Base-by-base conservation (phyloP, 2,329 filamentous ascomycete genomes). In the Penicillium nordicum region DNA sequence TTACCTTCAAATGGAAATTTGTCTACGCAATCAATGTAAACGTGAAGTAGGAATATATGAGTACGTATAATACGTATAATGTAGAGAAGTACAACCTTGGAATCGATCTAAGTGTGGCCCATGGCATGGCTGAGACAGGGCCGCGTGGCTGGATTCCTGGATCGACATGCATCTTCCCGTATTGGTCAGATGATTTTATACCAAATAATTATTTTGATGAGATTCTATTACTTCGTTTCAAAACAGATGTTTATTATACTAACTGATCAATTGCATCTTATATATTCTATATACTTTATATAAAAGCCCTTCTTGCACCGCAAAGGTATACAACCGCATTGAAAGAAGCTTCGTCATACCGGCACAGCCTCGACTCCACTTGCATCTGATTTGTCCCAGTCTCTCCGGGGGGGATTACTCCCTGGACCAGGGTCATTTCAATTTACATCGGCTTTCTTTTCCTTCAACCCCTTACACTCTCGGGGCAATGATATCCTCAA, bases 291-390 rank as follows among this genome's bases (percentile, higher is more conserved):
- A 7, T 12, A 25, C 12, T 1, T 5, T 12, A 9, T 21, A 25
- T 6, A n/a, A 6, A 25, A 8, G 27, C 21, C 21, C 44, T 8
- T 29, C 29, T 2, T 18, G 12, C 43, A 1, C 10, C 18, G 0
- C 18, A 23, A 3, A 21, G 27, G 1, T 16, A 30, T 16, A 45
- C 9, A 18, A 21, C 10, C 18, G 29, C 27, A 41, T 18, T 18
- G 18, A 45, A 51, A 51, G 49, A 51, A 51, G 49, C 43, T 53
- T 53, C 42, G 50, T 41, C 50, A 53, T 53, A 9, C 11, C 25
- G 42, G 42, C 42, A 25, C 43, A 34, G 18, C 18, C 34, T 12
- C n/a, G 21, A 14, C 50, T 48, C 50, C 50, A 53, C 50, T 47
- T 37, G 40, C 32, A 18, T 53, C 45, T 46, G 42, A 44, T 44